Evolutionary conservation across 192 early-diverging fungal genomes (phyloP).

Genomic region (Paraglomus brasilianum): DNA sequence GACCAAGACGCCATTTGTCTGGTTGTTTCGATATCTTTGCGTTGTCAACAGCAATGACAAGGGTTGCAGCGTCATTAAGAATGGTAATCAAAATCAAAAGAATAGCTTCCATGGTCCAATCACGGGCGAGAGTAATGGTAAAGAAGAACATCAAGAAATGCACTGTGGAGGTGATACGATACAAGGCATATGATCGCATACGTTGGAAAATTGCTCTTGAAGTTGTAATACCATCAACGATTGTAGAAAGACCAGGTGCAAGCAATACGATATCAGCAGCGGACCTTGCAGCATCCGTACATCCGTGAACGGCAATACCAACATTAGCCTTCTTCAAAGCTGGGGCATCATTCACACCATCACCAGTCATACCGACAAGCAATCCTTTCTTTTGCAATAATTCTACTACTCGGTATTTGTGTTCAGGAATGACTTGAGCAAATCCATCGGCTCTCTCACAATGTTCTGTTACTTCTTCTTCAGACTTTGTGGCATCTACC

Average conservation of each 20-base stretch:
- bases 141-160: conserved; percentile 98
- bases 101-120: conserved; percentile 78
- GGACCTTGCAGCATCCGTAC: conserved; percentile 93
- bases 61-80: conserved; percentile 87
- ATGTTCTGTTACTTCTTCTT: conserved; percentile 83
- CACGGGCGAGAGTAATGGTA: conserved; percentile 75
- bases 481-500: conserved; percentile 71
- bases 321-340: conserved; percentile 97
- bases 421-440: conserved; percentile 96
- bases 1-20: conserved; percentile 95
- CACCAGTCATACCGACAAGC: conserved; percentile 94
- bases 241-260: conserved; percentile 85
- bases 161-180: conserved; percentile 94
- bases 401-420: conserved; percentile 98
- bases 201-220: conserved; percentile 94
- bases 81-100: conserved; percentile 88
- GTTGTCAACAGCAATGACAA: conserved; percentile 93
- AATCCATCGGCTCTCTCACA: conserved; percentile 90
- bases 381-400: conserved; percentile 85
- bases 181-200: conserved; percentile 89
- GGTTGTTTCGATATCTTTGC: conserved; percentile 84
- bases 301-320: conserved; percentile 94
- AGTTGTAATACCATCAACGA: conserved; percentile 87
- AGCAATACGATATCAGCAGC: conserved; percentile 96
- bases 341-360: conserved; percentile 97